phyloP scores from a whole-genome alignment of 805 yeast genomes.

The Ogataea kodamae region DNA sequence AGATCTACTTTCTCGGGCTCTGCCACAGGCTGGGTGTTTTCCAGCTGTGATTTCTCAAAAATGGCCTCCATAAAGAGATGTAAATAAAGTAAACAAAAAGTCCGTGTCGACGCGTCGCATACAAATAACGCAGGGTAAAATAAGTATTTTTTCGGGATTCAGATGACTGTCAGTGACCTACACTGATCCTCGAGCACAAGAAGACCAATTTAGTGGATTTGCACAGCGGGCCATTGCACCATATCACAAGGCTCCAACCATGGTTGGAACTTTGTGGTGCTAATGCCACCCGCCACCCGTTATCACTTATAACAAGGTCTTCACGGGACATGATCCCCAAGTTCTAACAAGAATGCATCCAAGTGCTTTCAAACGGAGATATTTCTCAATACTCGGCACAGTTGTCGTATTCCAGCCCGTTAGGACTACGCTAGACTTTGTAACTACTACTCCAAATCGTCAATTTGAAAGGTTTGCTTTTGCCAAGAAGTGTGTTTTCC shows the following conservation, averaged over 20 bases:
- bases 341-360: slow-evolving; percentile 9
- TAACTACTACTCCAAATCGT: not conserved
- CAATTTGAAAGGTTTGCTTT: slow-evolving; percentile 1
- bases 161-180: slow-evolving; percentile 7
- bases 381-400: slow-evolving; percentile 1
- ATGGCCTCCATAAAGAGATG: slow-evolving; percentile 8
- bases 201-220: too few species aligned
- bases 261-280: slow-evolving; percentile 16
- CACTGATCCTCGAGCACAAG: not conserved
- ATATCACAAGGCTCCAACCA: slow-evolving; percentile 15
- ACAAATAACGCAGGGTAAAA: not conserved
- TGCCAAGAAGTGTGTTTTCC: slow-evolving; percentile 7
- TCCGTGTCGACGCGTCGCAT: slow-evolving; percentile 12
- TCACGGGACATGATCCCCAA: not conserved
- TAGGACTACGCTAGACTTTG: not conserved
- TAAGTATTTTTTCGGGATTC: slow-evolving; percentile 7
- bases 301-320: not conserved
- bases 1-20: not conserved
- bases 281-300: slow-evolving; percentile 16
- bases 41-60: slow-evolving; percentile 10
- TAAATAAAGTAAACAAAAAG: slow-evolving; percentile 4
- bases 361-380: slow-evolving; percentile 9
- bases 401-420: slow-evolving; percentile 7
- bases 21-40: slow-evolving; percentile 1
- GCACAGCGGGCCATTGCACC: slow-evolving; percentile 13